phyloP scores from a whole-genome alignment of 2,329 filamentous ascomycete genomes.

The Epichloe amarillans region DNA sequence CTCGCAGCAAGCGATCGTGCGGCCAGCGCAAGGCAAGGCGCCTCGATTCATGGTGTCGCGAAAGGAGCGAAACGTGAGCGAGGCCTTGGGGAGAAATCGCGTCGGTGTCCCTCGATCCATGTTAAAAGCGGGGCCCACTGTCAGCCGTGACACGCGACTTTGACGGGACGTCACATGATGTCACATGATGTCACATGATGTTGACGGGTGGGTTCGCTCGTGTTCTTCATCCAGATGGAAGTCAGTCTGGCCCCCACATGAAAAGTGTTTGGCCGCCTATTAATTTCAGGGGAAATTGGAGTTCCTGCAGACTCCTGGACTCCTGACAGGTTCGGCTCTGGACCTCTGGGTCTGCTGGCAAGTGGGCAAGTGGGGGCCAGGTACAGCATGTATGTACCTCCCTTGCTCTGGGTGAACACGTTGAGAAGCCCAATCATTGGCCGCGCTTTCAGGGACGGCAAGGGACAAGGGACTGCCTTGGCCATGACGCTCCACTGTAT shows the following conservation, averaged over 20 bases:
- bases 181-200: conserved; percentile 11
- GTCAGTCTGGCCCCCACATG: neutral
- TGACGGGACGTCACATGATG: conserved; percentile 21
- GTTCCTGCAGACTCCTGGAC: conserved; percentile 3
- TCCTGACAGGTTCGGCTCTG: neutral
- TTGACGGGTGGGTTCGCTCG: too few species aligned
- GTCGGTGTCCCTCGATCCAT: neutral
- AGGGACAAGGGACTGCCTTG: neutral
- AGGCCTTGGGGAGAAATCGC: neutral
- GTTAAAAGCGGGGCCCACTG: neutral
- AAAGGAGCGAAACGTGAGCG: neutral
- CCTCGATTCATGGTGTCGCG: conserved; percentile 5
- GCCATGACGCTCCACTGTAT: neutral
- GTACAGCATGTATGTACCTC: neutral
- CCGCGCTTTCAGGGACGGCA: neutral
- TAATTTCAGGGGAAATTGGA: conserved; percentile 16
- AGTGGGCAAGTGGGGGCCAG: neutral
- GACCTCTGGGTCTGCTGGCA: too few species aligned
- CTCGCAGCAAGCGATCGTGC: neutral
- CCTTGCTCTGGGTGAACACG: neutral
- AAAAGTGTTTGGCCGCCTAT: conserved; percentile 10
- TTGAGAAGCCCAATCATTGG: too few species aligned
- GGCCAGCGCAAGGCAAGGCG: neutral
- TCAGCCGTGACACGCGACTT: conserved; percentile 12
- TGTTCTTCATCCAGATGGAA: neutral